phyloP scores from a whole-genome alignment of 441 rosid species.

The Aquilaria agallochum region DNA sequence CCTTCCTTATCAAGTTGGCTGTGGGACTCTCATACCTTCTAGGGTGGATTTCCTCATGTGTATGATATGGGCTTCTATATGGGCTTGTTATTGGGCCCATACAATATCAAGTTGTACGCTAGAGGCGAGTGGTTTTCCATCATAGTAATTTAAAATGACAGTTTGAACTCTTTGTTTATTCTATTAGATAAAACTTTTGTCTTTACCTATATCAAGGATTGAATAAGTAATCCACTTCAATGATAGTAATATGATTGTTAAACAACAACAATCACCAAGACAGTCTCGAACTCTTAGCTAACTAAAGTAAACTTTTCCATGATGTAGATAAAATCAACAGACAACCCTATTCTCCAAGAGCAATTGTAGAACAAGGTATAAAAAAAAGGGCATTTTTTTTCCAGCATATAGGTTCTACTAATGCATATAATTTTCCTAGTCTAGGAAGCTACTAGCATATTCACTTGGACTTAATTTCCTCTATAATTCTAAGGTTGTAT shows the following conservation, averaged over 20 bases:
- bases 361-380: conserved; percentile 83
- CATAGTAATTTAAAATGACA: conserved; percentile 1
- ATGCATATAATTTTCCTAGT: conserved; percentile 6
- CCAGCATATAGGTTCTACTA: not conserved
- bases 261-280: not conserved
- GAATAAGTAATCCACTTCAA: conserved; percentile 1
- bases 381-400: not conserved
- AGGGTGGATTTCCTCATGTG: too few relatives aligned
- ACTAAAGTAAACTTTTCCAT: conserved; percentile 1
- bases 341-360: conserved; percentile 92
- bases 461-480: conserved; percentile 5
- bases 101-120: conserved; percentile 54
- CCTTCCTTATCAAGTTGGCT: too few relatives aligned
- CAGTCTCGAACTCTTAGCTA: not conserved
- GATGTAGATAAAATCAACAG: conserved; percentile 87
- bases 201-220: not conserved
- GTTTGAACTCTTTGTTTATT: not conserved
- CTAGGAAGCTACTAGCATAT: conserved; percentile 8
- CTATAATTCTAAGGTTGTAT: conserved; percentile 44
- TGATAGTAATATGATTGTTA: not conserved
- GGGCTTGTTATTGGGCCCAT: too few relatives aligned
- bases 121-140: conserved; percentile 54
- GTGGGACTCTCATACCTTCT: too few relatives aligned
- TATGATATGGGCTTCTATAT: too few relatives aligned
- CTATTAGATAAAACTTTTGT: not conserved